Base-by-base conservation (phyloP, 345 rosid species). In the Brassica cretica region DNA sequence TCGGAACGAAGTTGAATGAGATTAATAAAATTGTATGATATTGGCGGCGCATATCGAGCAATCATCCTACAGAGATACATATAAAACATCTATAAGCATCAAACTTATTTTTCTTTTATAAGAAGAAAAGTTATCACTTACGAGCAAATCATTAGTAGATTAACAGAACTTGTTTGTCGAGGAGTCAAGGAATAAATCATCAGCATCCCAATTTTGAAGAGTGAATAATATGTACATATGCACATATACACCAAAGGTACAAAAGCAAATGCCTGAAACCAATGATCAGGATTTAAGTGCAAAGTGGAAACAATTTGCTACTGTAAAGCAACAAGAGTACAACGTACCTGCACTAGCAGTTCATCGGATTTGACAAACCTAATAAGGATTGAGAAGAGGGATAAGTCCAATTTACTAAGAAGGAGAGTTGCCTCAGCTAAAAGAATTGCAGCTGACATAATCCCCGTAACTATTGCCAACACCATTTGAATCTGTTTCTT, bases 71-170 rank as follows among this genome's bases (percentile, higher is more conserved):
- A 80, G 70, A 82, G 67, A 61, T 18, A 35, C 77, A 56, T 55
- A 67, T 44, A 55, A 70, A 61, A 68, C 59, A 60, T 29, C 30
- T 27, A 74, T 70, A 51, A 76, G 15, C 37, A 80, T 56, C n/a
- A 2, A 70, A 19, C 1, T 19, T n/a, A 14, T 29, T 30, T 29
- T 49, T 6, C 2, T 4, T 3, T 46, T 0, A 10, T 25, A 4
- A 29, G 44, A 69, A 14, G 64, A 63, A 63, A 9, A 32, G 3
- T 5, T 27, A 66, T 68, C 51, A 82, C 97, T 89, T 84, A 96
- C 98, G 98, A 96, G 90, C 99, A 93, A 82, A 96, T 96, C 99
- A 96, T 93, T 67, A 96, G 93, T 89, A 96, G 85, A 84, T 89
- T 90, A 68, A 96, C 99, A 58, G 99, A 88, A 79, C 98, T 93